A percentile compares a stretch with the other conserved stretches of the same genome.
These are phyloP conservation scores for Eucalyptus victrix DNA, from an alignment of 345 rosid genomes.

Conservation along the genomic window DNA sequence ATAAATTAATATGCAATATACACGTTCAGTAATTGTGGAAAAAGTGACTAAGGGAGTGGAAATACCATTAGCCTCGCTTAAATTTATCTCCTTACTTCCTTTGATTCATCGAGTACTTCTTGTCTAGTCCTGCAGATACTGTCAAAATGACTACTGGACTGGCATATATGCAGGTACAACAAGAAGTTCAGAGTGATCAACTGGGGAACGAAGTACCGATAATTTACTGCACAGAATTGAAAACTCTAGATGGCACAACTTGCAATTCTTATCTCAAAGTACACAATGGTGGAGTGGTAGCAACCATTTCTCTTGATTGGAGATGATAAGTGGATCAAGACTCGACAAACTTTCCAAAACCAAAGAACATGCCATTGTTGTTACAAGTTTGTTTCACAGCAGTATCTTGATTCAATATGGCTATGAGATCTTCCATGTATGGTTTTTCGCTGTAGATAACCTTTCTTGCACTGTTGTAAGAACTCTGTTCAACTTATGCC, in stretches of 20 bases:
- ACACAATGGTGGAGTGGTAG: neutral
- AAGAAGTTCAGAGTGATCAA: neutral
- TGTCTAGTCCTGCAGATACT: neutral
- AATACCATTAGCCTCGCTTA: neutral
- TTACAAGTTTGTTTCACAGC: constrained; percentile 58
- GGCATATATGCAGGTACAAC: neutral
- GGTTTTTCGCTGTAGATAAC: constrained; percentile 52
- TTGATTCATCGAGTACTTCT: neutral
- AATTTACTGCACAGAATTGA: neutral
- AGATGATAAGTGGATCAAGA: neutral
- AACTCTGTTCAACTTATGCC: constrained; percentile 55
- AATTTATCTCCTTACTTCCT: neutral
- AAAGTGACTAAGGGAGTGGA: neutral
- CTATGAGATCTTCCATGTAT: constrained; percentile 73
- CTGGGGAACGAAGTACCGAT: neutral
- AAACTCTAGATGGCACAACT: neutral
- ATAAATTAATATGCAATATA: neutral
- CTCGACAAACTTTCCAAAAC: neutral
- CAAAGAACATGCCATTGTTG: constrained; percentile 38
- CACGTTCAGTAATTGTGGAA: neutral
- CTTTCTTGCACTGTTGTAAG: constrained; percentile 51
- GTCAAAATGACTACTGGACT: neutral
- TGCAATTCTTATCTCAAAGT: neutral
- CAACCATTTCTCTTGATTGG: neutral
- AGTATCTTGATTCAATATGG: constrained; percentile 68